phyloP scores from a whole-genome alignment of 495 filamentous ascomycete genomes.

The Aspergillus nidulans region DNA sequence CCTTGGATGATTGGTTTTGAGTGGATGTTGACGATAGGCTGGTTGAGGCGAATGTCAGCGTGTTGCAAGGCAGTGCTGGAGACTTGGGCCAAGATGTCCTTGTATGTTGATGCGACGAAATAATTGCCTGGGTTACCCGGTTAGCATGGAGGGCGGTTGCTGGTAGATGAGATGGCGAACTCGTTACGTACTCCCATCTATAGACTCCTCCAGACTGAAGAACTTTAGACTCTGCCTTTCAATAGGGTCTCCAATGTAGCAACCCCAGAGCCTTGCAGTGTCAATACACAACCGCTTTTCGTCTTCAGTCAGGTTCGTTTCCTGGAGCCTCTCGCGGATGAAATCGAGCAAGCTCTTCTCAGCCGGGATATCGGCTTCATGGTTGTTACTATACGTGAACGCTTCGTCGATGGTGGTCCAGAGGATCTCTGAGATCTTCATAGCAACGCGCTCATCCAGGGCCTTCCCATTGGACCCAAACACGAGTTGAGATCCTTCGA shows the following conservation, averaged over 20 bases:
- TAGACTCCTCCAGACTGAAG: conserved; percentile 92
- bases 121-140: conserved; percentile 62
- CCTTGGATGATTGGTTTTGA: conserved; percentile 19
- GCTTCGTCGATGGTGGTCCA: conserved; percentile 80
- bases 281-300: conserved; percentile 54
- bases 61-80: conserved; percentile 57
- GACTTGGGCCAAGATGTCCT: conserved; percentile 65
- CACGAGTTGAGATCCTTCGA: conserved; percentile 50
- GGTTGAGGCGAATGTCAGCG: conserved; percentile 56
- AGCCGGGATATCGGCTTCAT: conserved; percentile 58
- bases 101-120: conserved; percentile 84
- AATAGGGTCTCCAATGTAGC: conserved; percentile 78
- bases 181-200: conserved; percentile 82
- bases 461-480: conserved; percentile 61
- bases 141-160: background rate
- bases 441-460: conserved; percentile 48
- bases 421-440: conserved; percentile 54
- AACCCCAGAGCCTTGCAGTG: conserved; percentile 75
- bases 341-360: conserved; percentile 73
- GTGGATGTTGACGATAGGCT: conserved; percentile 52
- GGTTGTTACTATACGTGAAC: conserved; percentile 70
- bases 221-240: conserved; percentile 80
- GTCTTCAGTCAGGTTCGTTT: conserved; percentile 47
- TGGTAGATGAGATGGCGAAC: background rate
- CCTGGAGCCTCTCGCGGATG: conserved; percentile 58